Evolutionary conservation across 176 grass and related monocot species (phyloP), one percentile per base, ranked within the genome.

Genomic region (Musa beccarii): DNA sequence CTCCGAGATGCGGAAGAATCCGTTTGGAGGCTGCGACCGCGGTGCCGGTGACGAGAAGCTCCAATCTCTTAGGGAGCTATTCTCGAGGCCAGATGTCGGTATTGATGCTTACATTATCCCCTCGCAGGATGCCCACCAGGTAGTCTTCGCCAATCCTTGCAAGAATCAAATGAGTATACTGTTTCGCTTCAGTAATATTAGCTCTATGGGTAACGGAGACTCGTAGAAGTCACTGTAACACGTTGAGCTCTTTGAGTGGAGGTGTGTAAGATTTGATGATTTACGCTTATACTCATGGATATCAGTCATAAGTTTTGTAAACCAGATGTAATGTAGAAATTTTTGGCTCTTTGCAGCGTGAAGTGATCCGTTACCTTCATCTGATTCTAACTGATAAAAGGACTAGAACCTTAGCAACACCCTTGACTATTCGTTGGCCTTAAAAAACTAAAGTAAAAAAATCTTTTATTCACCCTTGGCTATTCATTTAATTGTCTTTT

Each of bases 41-140:
- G 51, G 72, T 5, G 51, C 69, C 11, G 26, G 52, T 11, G 87
- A 93, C 61, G 90, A 90, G 82, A 97, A 91, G 77, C 90, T 97
- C 57, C 74, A 66, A 7, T 72, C 90, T 43, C 86, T 97, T 49
- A 83, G 90, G 29, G 64, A 82, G 13, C 82, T 97, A 49, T 90
- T 97, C 72, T n/a, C 78, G 34, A 86, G 87, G 62, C 85, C 89
- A 8, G 90, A 90, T 76, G 68, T 97, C 14, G 84, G 55, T 10
- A 86, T 97, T 66, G 93, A 97, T 75, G 93, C 88, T 8, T 97
- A 97, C 77, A 93, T 97, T 75, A 82, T 97, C 28, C 93, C 93
- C 20, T 97, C 93, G 49, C 90, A 97, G 84, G 93, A 97, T 63
- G 93, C 93, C 62, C 93, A 97, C 57, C 93, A 97, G 90, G 93